Evolutionary conservation across 2,329 filamentous ascomycete species (phyloP).

Genomic region (Diaporthe destruens): DNA sequence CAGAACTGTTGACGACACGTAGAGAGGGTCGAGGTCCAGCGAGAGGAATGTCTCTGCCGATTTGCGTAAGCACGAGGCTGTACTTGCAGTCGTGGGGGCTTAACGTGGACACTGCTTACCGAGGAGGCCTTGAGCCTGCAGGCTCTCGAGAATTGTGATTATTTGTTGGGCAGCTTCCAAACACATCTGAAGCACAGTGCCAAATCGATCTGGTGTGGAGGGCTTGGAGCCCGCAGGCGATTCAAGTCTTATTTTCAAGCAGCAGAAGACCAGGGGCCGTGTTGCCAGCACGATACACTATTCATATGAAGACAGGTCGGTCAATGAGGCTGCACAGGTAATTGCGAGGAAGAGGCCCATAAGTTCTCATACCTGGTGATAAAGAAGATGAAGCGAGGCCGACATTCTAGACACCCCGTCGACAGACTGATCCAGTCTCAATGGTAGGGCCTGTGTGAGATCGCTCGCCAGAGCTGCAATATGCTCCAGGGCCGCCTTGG

Average conservation of each 20-base stretch:
- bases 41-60: constrained; percentile 12
- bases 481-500: constrained; percentile 33
- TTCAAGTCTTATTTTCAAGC: constrained; percentile 40
- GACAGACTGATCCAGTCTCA: constrained; percentile 35
- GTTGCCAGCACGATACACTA: constrained; percentile 42
- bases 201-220: constrained; percentile 20
- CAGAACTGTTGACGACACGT: constrained; percentile 9
- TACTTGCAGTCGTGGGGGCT: background rate
- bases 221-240: constrained; percentile 11
- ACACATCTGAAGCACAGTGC: constrained; percentile 38
- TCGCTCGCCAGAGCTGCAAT: constrained; percentile 37
- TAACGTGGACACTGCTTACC: background rate
- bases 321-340: background rate
- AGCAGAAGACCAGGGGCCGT: constrained; percentile 40
- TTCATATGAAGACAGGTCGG: background rate
- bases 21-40: constrained; percentile 16
- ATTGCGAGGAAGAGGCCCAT: background rate
- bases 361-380: constrained; percentile 39
- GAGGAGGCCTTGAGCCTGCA: constrained; percentile 21
- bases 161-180: constrained; percentile 40
- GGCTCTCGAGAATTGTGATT: constrained; percentile 34
- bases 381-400: constrained; percentile 39
- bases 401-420: constrained; percentile 39
- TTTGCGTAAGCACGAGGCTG: background rate
- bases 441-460: constrained; percentile 33